A percentile compares a stretch with the other conserved stretches of the same genome.
Evolutionary conservation across 2,329 filamentous ascomycete species (phyloP).

Genomic region (Trichoderma oligosporum): DNA sequence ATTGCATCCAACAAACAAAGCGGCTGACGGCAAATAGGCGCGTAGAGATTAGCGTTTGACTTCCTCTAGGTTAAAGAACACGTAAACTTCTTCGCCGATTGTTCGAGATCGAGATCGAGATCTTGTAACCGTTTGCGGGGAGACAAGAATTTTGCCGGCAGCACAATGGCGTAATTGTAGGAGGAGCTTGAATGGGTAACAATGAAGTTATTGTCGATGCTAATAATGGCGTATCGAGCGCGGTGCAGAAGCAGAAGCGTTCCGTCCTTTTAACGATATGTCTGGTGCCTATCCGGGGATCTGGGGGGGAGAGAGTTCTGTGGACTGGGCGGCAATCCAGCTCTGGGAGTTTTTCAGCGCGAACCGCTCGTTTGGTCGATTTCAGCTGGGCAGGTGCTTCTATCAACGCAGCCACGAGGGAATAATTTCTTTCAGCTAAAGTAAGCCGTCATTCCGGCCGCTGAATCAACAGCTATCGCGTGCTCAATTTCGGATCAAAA

Average conservation of each 20-base stretch:
- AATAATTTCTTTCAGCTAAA: neutral
- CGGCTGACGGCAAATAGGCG: neutral
- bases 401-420: neutral
- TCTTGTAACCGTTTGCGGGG: neutral
- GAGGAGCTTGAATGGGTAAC: no score
- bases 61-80: neutral
- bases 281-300: neutral
- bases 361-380: constrained; percentile 7
- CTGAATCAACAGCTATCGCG: neutral
- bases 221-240: no score
- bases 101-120: neutral
- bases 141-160: neutral
- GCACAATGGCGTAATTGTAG: neutral
- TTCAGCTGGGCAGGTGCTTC: neutral
- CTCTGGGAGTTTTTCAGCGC: constrained; percentile 5
- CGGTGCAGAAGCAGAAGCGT: neutral
- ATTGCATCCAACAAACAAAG: neutral
- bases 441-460: neutral
- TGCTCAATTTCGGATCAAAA: neutral
- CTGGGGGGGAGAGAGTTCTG: no score
- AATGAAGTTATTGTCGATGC: no score
- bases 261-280: neutral
- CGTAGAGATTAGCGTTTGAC: neutral
- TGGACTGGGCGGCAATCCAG: constrained; percentile 9
- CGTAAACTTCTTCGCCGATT: neutral